A percentile compares a stretch with the other conserved stretches of the same genome.
These are phyloP conservation scores for Pseudisothecium myosuroides DNA, from an alignment of 225 moss, liverwort and hornwort genomes.

Conservation along the genomic window DNA sequence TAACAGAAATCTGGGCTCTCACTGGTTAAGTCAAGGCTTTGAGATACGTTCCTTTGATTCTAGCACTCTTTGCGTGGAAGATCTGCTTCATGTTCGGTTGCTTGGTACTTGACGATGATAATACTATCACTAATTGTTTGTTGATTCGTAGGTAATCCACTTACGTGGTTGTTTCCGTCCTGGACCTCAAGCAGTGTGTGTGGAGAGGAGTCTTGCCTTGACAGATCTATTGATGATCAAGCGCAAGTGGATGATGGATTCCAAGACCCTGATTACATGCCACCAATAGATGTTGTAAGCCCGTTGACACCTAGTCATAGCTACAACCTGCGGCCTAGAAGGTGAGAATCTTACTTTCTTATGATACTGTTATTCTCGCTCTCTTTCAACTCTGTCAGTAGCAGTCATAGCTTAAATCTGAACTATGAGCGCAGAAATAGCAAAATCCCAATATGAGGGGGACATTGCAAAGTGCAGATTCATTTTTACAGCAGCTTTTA, in stretches of 20 bases:
- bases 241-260: constrained; percentile 6
- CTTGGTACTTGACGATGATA: not conserved
- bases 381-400: not conserved
- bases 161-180: constrained; percentile 28
- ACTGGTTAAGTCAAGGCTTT: not conserved
- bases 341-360: not conserved
- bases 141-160: constrained; percentile 23
- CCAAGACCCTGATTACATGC: constrained; percentile 28
- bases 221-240: not conserved
- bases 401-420: not conserved
- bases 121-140: not conserved
- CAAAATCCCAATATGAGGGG: not conserved
- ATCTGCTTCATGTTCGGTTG: not conserved
- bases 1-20: not conserved
- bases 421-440: not conserved
- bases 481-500: not conserved
- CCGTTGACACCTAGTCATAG: constrained; percentile 14
- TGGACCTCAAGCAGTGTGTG: constrained; percentile 4
- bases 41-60: not conserved
- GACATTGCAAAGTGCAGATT: not conserved
- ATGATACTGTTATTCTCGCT: not conserved
- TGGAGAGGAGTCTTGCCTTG: not conserved
- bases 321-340: constrained; percentile 38
- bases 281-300: constrained; percentile 4
- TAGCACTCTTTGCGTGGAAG: not conserved